phyloP scores from a whole-genome alignment of 306 rosid genomes.

The Cucurbita pepo region DNA sequence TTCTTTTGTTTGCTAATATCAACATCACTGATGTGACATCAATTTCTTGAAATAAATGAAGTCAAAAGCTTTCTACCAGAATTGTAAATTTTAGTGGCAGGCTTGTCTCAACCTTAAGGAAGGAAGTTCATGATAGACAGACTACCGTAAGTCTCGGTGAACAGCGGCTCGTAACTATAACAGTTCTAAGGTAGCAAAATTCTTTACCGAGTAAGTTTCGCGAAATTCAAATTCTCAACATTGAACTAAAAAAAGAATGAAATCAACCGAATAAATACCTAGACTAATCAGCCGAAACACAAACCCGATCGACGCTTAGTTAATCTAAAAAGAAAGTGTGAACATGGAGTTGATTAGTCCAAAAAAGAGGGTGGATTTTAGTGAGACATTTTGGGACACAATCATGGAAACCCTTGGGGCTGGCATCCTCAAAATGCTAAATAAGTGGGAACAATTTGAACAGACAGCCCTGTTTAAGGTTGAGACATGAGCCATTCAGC shows the following conservation, averaged over 20 bases:
- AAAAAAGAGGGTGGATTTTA: neutral
- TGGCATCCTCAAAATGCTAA: neutral
- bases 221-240: no score
- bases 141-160: no score
- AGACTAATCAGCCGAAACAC: neutral
- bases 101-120: no score
- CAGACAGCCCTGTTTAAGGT: neutral
- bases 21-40: neutral
- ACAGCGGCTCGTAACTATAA: no score
- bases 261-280: no score
- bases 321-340: neutral
- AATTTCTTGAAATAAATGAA: neutral
- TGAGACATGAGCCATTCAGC: neutral
- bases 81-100: neutral
- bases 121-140: no score
- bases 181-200: no score
- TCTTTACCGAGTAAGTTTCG: no score
- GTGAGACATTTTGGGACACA: neutral
- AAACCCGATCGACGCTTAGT: neutral
- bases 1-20: neutral
- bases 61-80: neutral
- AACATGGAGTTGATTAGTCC: neutral
- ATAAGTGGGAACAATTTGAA: neutral
- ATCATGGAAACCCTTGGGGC: neutral
- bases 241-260: no score